These are phyloP conservation scores for Pleurotus platypus DNA, from an alignment of 768 basidiomycete species.

Conservation along the genomic window DNA sequence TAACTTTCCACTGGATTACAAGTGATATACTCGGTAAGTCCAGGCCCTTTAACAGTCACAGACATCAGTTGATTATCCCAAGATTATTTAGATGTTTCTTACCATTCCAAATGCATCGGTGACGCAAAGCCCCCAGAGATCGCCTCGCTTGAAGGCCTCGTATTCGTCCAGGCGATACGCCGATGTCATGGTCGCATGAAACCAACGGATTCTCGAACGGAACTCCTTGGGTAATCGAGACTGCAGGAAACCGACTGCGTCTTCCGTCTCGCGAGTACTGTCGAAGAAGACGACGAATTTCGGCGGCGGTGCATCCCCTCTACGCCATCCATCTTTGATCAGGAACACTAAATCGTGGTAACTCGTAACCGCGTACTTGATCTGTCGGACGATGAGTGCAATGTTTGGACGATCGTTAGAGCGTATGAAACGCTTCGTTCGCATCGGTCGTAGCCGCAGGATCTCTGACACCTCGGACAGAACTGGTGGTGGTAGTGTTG, in stretches of 20 bases:
- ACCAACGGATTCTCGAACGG: slow-evolving; percentile 18
- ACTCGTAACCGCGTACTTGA: slow-evolving; percentile 18
- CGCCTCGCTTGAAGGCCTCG: slow-evolving; percentile 11
- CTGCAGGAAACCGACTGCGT: slow-evolving; percentile 10
- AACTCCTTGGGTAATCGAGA: slow-evolving; percentile 7
- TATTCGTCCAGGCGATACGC: slow-evolving; percentile 15
- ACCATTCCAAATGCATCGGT: slow-evolving; percentile 35
- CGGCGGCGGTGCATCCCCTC: slow-evolving; percentile 4
- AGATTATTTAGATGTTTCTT: slow-evolving; percentile 7
- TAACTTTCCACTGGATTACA: slow-evolving; percentile 28
- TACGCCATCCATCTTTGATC: slow-evolving; percentile 12
- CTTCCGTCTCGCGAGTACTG: slow-evolving; percentile 15
- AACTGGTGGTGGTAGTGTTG: slow-evolving; percentile 24
- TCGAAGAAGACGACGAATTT: slow-evolving; percentile 25
- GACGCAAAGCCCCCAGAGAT: slow-evolving; percentile 22
- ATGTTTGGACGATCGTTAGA: slow-evolving; percentile 32
- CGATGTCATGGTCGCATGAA: slow-evolving; percentile 23
- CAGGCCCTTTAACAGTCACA: slow-evolving; percentile 23
- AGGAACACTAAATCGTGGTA: slow-evolving; percentile 23
- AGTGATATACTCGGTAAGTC: slow-evolving; percentile 28
- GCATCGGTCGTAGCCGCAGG: slow-evolving; percentile 9
- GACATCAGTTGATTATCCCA: neutral
- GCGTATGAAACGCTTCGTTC: slow-evolving; percentile 10
- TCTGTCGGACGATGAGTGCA: slow-evolving; percentile 18
- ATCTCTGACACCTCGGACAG: slow-evolving; percentile 17